These are phyloP conservation scores for Hypoxylon lenormandii DNA, from an alignment of 495 filamentous ascomycete species.

Conservation along the genomic window DNA sequence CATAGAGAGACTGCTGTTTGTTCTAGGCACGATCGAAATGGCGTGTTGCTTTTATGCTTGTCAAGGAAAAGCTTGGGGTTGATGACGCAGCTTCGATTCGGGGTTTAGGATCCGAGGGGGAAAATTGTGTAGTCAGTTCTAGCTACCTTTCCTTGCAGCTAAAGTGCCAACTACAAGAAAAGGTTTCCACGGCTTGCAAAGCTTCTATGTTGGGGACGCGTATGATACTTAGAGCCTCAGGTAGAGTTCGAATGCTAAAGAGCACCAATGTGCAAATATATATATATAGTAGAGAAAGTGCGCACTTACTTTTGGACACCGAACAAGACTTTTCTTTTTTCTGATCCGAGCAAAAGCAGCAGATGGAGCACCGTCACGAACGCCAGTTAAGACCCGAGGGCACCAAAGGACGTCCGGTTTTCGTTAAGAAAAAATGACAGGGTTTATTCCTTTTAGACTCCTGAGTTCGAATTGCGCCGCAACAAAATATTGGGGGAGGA, in stretches of 20 bases:
- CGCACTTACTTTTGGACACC: constrained; percentile 57
- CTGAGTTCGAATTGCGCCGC: constrained; percentile 48
- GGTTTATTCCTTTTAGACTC: constrained; percentile 51
- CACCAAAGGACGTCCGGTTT: constrained; percentile 48
- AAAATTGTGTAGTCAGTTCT: constrained; percentile 25
- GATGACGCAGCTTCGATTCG: constrained; percentile 52
- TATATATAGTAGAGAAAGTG: constrained; percentile 27
- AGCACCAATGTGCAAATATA: constrained; percentile 24
- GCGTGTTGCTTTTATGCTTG: constrained; percentile 10
- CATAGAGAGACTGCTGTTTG: constrained; percentile 9
- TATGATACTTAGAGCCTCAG: constrained; percentile 16
- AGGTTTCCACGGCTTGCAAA: constrained; percentile 9
- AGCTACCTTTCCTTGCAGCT: constrained; percentile 19
- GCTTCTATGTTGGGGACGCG: constrained; percentile 6
- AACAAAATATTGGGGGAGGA: constrained; percentile 53
- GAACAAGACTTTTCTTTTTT: constrained; percentile 54
- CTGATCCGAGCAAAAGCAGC: constrained; percentile 52
- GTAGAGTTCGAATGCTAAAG: constrained; percentile 46
- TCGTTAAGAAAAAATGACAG: constrained; percentile 50
- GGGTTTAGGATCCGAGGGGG: constrained; percentile 39
- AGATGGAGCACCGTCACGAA: constrained; percentile 53
- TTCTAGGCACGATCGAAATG: constrained; percentile 12
- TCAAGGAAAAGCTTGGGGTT: constrained; percentile 22
- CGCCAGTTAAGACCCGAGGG: constrained; percentile 53
- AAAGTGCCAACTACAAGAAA: constrained; percentile 11